Evolutionary conservation across 441 rosid species (phyloP), one percentile per base, ranked within the genome.

Genomic region (Lepidium campestre): DNA sequence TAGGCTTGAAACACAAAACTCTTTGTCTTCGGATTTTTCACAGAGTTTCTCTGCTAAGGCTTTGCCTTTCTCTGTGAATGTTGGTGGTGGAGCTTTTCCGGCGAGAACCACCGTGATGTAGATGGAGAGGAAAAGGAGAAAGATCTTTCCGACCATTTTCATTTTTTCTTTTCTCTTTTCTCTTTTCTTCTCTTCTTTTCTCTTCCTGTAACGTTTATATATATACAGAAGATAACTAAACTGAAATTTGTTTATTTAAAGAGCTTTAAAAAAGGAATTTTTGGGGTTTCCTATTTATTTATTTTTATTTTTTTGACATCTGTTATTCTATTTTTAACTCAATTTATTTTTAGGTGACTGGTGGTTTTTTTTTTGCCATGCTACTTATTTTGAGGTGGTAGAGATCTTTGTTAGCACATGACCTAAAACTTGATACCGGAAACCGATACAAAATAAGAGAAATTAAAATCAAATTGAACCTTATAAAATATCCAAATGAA

Each of bases 121-220:
- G 63, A 82, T 10, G 77, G 81, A 56, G 37, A 69, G 79, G n/a
- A 77, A 57, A 55, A 77, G 52, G 41, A 86, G 74, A 82, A 83
- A 67, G 35, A 81, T 67, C 67, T 77, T 65, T 66, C 64, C 73
- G 49, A 49, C 61, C 74, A 62, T 74, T 74, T 74, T 74, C 48
- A 74, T 37, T 13, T 14, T 61, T 20, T 62, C 3, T 17, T 12
- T 19, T 23, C 5, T 13, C n/a, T 6, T 7, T 49, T 20, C 8
- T 20, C 3, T 10, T 35, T 40, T 22, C 32, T 29, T 27, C 25
- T 42, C 22, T 62, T 37, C 35, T 55, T 49, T 59, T 54, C 42
- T 62, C 68, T 52, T 71, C 36, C 54, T 58, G 52, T 64, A 14
- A 10, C 14, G 47, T 14, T 65, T 60, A 44, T 5, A 10, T 41